A percentile compares a stretch with the other conserved stretches of the same genome.
Evolutionary conservation across 176 grass and related monocot species (phyloP).

Genomic region (Oryza coarctata): DNA sequence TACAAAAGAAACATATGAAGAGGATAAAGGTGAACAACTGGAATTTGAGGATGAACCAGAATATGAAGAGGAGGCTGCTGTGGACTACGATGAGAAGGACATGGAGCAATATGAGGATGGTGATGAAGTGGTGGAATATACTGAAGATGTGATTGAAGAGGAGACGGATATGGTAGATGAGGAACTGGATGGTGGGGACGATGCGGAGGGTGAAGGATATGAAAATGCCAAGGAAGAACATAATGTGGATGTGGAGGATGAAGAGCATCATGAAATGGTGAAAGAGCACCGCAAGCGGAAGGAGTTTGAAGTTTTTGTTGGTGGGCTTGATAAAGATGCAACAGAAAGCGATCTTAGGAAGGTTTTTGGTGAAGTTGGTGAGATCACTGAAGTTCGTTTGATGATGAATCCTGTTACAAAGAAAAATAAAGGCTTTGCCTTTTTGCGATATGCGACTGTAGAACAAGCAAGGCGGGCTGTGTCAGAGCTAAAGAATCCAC

Average conservation of each 20-base stretch:
- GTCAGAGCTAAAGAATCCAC: constrained; percentile 63
- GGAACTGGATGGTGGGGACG: constrained; percentile 62
- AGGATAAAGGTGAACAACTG: constrained; percentile 60
- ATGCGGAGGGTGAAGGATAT: constrained; percentile 58
- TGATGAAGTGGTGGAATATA: constrained; percentile 69
- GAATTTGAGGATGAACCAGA: constrained; percentile 78
- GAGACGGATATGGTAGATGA: constrained; percentile 66
- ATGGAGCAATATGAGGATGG: constrained; percentile 57
- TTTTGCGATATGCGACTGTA: constrained; percentile 81
- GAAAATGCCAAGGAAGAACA: constrained; percentile 63
- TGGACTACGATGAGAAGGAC: constrained; percentile 76
- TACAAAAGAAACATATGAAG: constrained; percentile 60
- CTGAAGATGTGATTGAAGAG: constrained; percentile 69
- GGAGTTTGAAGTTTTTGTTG: constrained; percentile 97
- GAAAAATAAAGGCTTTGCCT: constrained; percentile 98
- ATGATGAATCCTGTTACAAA: constrained; percentile 83
- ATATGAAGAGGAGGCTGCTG: constrained; percentile 72
- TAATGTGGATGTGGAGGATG: constrained; percentile 57
- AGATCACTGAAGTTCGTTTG: constrained; percentile 80
- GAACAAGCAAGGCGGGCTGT: constrained; percentile 84
- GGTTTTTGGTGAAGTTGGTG: constrained; percentile 84
- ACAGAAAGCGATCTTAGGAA: constrained; percentile 79
- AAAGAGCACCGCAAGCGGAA: constrained; percentile 74
- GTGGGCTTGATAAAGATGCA: constrained; percentile 86
- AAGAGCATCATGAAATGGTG: constrained; percentile 64